Percentiles rank a stretch among this genome's conserved stretches.
Conservation (phyloP, 1,284 basidiomycete species). For the Acaromyces ingoldii region DNA sequence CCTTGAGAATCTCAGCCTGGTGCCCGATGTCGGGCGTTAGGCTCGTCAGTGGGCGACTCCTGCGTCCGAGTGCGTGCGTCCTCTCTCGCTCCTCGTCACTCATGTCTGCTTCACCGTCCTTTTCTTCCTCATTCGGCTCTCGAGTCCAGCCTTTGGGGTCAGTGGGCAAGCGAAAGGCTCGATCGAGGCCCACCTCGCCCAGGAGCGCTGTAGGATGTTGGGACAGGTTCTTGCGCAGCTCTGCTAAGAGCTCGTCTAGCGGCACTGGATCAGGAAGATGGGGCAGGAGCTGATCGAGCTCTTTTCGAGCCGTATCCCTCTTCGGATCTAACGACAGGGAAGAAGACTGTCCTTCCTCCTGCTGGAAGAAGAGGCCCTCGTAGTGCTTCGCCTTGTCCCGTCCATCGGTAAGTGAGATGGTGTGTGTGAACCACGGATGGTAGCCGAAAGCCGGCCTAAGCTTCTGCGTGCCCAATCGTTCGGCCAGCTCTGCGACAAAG, state of each 20-base stretch:
- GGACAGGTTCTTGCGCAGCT: constrained; percentile 21
- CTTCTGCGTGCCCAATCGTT: background rate
- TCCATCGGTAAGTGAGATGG: constrained; percentile 28
- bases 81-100: background rate
- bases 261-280: constrained; percentile 32
- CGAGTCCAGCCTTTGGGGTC: constrained; percentile 19
- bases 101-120: too few species aligned
- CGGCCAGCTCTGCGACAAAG: constrained; percentile 31
- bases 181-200: constrained; percentile 46
- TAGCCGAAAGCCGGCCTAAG: constrained; percentile 13
- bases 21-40: constrained; percentile 40
- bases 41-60: constrained; percentile 18
- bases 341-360: too few species aligned
- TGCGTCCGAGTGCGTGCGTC: background rate
- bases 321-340: constrained; percentile 8
- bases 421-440: constrained; percentile 45
- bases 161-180: constrained; percentile 36
- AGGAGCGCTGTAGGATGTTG: constrained; percentile 31
- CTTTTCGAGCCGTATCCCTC: constrained; percentile 6
- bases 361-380: constrained; percentile 24
- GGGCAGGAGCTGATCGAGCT: constrained; percentile 22
- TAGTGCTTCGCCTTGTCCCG: constrained; percentile 20
- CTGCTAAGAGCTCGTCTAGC: constrained; percentile 15
- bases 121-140: constrained; percentile 13
- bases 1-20: constrained; percentile 32